Conservation (phyloP, 2,329 filamentous ascomycete genomes). For the Raffaelea arxii region DNA sequence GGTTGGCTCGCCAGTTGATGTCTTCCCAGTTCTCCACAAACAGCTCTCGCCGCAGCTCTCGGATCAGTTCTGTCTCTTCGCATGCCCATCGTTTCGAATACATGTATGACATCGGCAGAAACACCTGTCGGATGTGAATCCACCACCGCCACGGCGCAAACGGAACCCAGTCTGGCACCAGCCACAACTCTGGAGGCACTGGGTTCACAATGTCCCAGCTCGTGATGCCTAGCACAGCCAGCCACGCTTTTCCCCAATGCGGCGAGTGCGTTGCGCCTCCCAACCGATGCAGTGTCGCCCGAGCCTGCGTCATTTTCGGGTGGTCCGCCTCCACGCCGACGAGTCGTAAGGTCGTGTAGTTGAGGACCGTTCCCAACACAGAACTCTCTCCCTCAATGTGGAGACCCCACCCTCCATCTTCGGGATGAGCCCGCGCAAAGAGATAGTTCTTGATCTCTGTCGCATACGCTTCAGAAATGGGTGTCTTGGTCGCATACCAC, state of each 20-base stretch:
- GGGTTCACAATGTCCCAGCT: conserved; percentile 93
- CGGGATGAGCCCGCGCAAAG: conserved; percentile 70
- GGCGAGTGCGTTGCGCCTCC: conserved; percentile 77
- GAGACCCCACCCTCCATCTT: conserved; percentile 93
- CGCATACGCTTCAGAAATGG: conserved; percentile 68
- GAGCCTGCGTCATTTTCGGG: conserved; percentile 73
- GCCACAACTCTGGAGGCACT: conserved; percentile 86
- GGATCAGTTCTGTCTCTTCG: conserved; percentile 64
- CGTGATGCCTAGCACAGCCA: conserved; percentile 72
- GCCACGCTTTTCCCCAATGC: conserved; percentile 97
- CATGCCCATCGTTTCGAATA: conserved; percentile 77
- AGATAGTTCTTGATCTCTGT: conserved; percentile 91
- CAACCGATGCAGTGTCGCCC: conserved; percentile 70
- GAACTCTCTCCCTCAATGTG: conserved; percentile 92
- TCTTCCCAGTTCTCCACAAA: conserved; percentile 69
- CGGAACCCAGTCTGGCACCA: conserved; percentile 83
- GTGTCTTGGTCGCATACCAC: conserved; percentile 83
- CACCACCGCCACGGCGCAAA: conserved; percentile 92
- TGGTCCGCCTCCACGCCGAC: conserved; percentile 79
- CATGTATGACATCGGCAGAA: conserved; percentile 81
- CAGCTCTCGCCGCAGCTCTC: conserved; percentile 67
- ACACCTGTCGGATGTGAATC: conserved; percentile 98
- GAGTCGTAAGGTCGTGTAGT: conserved; percentile 73
- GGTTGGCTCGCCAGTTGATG: conserved; percentile 67
- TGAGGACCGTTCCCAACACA: conserved; percentile 82